Base-by-base conservation (phyloP, 169 alveolate genomes). In the Theileria equi region DNA sequence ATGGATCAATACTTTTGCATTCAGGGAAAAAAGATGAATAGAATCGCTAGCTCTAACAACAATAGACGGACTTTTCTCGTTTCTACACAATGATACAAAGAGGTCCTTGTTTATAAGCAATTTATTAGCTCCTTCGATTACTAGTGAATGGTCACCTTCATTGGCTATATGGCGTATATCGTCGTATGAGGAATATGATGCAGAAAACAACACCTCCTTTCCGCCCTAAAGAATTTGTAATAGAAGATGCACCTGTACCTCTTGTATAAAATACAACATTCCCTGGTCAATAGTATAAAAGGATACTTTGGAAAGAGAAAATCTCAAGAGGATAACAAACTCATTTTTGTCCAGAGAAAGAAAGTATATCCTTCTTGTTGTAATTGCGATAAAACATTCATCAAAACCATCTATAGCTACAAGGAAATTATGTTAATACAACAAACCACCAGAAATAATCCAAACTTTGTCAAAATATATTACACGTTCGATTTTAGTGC, bases 401-500 rank as follows among this genome's bases (percentile, higher is more conserved):
- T 38, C 45, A 38, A 38, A 38, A 38, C 13, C 45, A 13, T 38
- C 13, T 38, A 13, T 13, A 38, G 13, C 19, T 13, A 13, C 13
- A 38, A 13, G n/a, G 13, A 38, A 38, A 38, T 13, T 13, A 38
- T 13, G n/a, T 38, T 13, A 38, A 13, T 38, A 13, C 13, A 38
- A 38, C 45, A 13, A 13, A 38, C 45, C 13, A 38, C n/a, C n/a
- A 38, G 45, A 38, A 13, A 13, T 38, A 1, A 55, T 2, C 79
- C 79, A 67, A 7, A 57, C 55, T 36, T 55, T 59, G 60, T 67
- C 79, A 36, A 55, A 21, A 31, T 47, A 44, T 3, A 67, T 34
- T 0, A 54, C 79, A 25, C 79, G 70, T 23, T 67, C 79, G 13
- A 54, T 19, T 7, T 68, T 45, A 10, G 17, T 43, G n/a, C 57